A percentile compares a stretch with the other conserved stretches of the same genome.
These are phyloP conservation scores for Paracoccidioides lutzii DNA, from an alignment of 2,329 filamentous ascomycete species.

Conservation along the genomic window DNA sequence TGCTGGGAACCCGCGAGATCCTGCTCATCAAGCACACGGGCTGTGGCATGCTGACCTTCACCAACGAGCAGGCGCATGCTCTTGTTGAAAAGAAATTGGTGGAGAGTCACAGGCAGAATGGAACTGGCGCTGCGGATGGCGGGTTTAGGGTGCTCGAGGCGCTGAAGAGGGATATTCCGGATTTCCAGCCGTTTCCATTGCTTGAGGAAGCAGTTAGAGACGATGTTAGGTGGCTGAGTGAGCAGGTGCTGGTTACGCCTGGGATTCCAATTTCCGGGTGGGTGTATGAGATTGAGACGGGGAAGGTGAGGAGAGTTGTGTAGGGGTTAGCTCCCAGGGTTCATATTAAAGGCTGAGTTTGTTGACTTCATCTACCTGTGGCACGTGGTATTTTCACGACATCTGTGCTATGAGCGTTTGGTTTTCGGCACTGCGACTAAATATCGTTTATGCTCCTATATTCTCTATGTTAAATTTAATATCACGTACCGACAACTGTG, in stretches of 20 bases:
- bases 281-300: slow-evolving; percentile 67
- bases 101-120: background rate
- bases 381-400: no score
- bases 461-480: no score
- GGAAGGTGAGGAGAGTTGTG: slow-evolving; percentile 43
- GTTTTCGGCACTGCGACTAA: no score
- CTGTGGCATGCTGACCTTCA: slow-evolving; percentile 60
- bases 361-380: no score
- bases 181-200: slow-evolving; percentile 55
- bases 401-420: no score
- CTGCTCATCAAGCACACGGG: slow-evolving; percentile 61
- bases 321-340: slow-evolving; percentile 13
- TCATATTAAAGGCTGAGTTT: background rate
- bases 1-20: slow-evolving; percentile 64
- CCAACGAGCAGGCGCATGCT: slow-evolving; percentile 43
- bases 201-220: slow-evolving; percentile 51
- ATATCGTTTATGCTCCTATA: no score
- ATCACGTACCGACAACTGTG: no score
- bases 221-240: slow-evolving; percentile 53
- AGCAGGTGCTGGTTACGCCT: slow-evolving; percentile 44
- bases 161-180: slow-evolving; percentile 28
- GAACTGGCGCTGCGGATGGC: slow-evolving; percentile 34
- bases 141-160: slow-evolving; percentile 38
- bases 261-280: slow-evolving; percentile 56
- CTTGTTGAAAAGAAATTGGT: slow-evolving; percentile 37